Base-by-base conservation (phyloP, 352 stramenopile species). In the Phytophthora crassamura region DNA sequence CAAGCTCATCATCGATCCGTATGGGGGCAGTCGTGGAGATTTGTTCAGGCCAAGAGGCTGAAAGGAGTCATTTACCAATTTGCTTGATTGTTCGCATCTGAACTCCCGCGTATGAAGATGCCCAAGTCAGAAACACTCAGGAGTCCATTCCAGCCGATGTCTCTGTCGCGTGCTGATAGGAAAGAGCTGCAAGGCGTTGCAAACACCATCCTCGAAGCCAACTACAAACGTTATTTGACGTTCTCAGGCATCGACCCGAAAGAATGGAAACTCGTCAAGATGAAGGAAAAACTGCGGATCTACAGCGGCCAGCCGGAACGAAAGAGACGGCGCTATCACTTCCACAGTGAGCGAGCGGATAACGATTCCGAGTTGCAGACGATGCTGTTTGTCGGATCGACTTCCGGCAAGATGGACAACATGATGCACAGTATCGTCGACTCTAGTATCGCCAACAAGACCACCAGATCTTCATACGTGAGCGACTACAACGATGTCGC, bases 401-500 rank as follows among this genome's bases (percentile, higher is more conserved):
- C 63, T 48, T 38, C 59, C 11, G 67, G 66, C 16, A 72, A 32
- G 7, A 42, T 82, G 3, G 52, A 82, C 10, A 62, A 77, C 25
- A 43, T 68, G 48, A 77, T 82, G 70, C 63, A 69, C 15, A 55
- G 59, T 3, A 12, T 71, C n/a, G n/a, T n/a, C n/a, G n/a, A n/a
- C n/a, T 18, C 10, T 64, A 6, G 63, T 25, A 64, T 85, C 54
- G 55, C 77, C 16, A 38, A 36, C 36, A 58, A 22, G 18, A 45
- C 54, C n/a, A 40, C 6, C 16, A 9, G 42, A 41, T 18, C 32
- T 20, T 34, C 30, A 7, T 56, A 20, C 16, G 2, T 32, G n/a
- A 80, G 75, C 34, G 60, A 65, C 20, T 51, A 76, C n/a, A 66
- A 52, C 18, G 64, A 71, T 55, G 59, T 69, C 25, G 67, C 67